These are phyloP conservation scores for Jacaranda copaia DNA, from an alignment of 257 asterid species.

Conservation along the genomic window DNA sequence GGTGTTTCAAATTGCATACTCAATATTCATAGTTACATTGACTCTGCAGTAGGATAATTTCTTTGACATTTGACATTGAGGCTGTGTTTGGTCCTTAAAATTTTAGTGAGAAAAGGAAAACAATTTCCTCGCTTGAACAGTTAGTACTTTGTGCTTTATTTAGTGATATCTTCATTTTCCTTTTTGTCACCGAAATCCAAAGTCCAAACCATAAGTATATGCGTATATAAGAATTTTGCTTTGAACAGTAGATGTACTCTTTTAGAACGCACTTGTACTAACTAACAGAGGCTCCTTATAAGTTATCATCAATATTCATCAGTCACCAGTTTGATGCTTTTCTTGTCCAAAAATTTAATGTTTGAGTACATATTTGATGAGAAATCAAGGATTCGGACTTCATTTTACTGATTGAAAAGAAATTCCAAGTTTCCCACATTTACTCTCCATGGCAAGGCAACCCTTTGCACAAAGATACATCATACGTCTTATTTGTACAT, in stretches of 20 bases:
- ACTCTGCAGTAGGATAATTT: background rate
- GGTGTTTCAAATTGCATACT: slow-evolving; percentile 22
- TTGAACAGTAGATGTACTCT: background rate
- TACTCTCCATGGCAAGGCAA: background rate
- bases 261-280: background rate
- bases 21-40: background rate
- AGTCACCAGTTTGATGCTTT: background rate
- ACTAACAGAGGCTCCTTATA: slow-evolving; percentile 4
- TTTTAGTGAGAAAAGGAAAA: no score
- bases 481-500: background rate
- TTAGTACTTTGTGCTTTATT: no score
- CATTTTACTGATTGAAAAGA: background rate
- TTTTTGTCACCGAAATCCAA: no score
- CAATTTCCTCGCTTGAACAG: no score
- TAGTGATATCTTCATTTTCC: no score
- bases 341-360: background rate
- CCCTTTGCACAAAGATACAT: background rate
- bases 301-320: slow-evolving; percentile 16
- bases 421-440: background rate
- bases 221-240: background rate
- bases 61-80: background rate
- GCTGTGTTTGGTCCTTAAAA: no score
- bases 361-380: background rate
- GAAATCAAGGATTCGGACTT: background rate
- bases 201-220: background rate